Base-by-base conservation (phyloP, 2,329 filamentous ascomycete genomes). In the Aspergillus sp. region DNA sequence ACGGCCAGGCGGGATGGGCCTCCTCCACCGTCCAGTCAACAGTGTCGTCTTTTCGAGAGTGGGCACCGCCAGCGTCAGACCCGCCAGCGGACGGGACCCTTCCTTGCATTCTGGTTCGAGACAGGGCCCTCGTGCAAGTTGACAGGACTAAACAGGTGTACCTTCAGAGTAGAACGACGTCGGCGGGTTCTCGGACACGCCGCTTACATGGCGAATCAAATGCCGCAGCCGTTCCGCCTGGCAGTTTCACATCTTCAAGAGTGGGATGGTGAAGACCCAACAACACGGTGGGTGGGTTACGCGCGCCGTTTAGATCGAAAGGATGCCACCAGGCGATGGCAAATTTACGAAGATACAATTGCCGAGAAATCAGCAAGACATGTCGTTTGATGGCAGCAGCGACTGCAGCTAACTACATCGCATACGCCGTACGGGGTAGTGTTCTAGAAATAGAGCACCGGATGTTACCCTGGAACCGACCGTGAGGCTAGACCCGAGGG, bases 161-260 rank as follows among this genome's bases (percentile, higher is more conserved):
- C 27, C 27, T 37, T 37, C 17, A 17, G 17, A 17, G 35, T 15
- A 6, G 14, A 15, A 15, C 35, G 14, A n/a, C 12, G 24, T 44
- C 31, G 15, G n/a, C 12, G 21, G 17, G 7, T 23, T 14, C 45
- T 35, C 37, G 45, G 45, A 27, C 27, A 31, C 27, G 41, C 23
- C 40, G 37, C 56, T 61, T 62, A 37, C 24, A 37, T 35, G 57
- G 31, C 61, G 55, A 63, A 63, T 64, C 58, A 61, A 43, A 23
- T 15, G 15, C 19, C 33, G 27, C 33, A 27, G 51, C 45, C 31
- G 43, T 58, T 37, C 50, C 53, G 46, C 43, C 54, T 51, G 52
- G 50, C 52, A 33, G 14, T 24, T 35, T 15, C 24, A 40, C 19
- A 9, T 21, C 15, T 15, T 14, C 15, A 6, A 57, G 43, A 49